These are phyloP conservation scores for Onygena corvina DNA, from an alignment of 2,329 filamentous ascomycete genomes.

Conservation along the genomic window DNA sequence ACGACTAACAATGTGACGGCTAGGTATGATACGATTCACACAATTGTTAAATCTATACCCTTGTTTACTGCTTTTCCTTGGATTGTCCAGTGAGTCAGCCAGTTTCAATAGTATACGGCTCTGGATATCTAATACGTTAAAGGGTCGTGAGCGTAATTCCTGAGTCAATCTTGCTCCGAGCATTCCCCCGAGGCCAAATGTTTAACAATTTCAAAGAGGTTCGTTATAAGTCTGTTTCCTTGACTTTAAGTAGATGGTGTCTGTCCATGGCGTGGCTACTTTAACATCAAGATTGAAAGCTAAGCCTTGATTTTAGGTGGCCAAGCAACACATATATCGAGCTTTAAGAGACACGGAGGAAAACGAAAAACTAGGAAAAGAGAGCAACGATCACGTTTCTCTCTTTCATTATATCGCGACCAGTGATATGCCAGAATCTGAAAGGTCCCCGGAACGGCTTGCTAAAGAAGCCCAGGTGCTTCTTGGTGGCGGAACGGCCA, in stretches of 20 bases:
- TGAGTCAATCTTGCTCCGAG: not conserved
- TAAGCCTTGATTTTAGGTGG: not conserved
- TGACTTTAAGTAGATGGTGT: not conserved
- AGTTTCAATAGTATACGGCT: not conserved
- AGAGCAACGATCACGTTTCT: constrained; percentile 7
- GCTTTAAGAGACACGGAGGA: constrained; percentile 1
- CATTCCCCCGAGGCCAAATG: not conserved
- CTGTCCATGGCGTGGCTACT: no score
- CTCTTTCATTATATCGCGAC: constrained; percentile 12
- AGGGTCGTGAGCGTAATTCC: constrained; percentile 6
- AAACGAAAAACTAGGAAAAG: not conserved
- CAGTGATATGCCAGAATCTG: constrained; percentile 16
- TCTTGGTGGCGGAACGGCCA: constrained; percentile 25
- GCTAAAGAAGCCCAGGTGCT: constrained; percentile 24
- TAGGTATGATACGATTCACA: constrained; percentile 13
- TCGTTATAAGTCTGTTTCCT: not conserved
- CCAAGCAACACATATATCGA: not conserved
- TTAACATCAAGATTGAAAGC: not conserved
- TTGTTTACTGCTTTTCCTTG: constrained; percentile 13
- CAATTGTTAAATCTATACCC: constrained; percentile 9
- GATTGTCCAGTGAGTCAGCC: constrained; percentile 6
- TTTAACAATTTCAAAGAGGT: constrained; percentile 9
- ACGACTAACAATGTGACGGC: not conserved
- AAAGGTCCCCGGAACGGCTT: constrained; percentile 23
- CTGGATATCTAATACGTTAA: not conserved